phyloP scores from a whole-genome alignment of 805 yeast species.

The Ogataea populi-albae region DNA sequence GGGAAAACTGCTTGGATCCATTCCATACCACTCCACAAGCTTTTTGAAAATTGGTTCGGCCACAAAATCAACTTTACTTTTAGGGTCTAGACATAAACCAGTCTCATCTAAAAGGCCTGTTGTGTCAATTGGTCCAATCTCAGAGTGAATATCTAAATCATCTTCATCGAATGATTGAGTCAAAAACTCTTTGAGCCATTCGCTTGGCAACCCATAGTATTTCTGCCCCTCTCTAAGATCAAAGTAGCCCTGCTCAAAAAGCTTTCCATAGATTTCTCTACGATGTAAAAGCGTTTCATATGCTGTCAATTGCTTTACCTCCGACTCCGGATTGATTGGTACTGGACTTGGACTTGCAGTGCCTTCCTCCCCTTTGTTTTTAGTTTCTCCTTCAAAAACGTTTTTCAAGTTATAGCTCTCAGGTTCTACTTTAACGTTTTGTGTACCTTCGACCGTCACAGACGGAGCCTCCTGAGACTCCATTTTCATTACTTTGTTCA shows the following conservation, averaged over 20 bases:
- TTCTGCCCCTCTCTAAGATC: conserved; percentile 43
- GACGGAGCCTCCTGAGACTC: no score
- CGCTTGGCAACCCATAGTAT: conserved; percentile 47
- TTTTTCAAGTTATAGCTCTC: no score
- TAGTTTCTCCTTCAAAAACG: no score
- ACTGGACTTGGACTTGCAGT: no score
- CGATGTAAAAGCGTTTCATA: conserved; percentile 15
- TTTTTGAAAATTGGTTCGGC: conserved; percentile 43
- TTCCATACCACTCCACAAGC: conserved; percentile 54
- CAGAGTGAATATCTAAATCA: conserved; percentile 25
- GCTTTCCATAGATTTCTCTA: conserved; percentile 15
- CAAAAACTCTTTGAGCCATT: conserved; percentile 43
- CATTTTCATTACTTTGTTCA: conserved; percentile 2
- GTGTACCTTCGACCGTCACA: no score
- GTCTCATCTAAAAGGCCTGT: conserved; percentile 40
- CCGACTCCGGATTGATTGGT: no score
- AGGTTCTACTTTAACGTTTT: no score
- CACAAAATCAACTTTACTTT: conserved; percentile 33
- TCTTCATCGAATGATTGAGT: conserved; percentile 30
- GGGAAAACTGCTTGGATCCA: conserved; percentile 37
- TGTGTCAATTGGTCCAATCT: conserved; percentile 49
- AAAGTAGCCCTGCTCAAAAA: conserved; percentile 13
- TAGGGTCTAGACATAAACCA: conserved; percentile 37
- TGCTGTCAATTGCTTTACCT: no score
- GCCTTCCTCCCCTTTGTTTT: no score